These are phyloP conservation scores for Cryptococcus amylolentus DNA, from an alignment of 1,284 basidiomycete species.

Conservation along the genomic window DNA sequence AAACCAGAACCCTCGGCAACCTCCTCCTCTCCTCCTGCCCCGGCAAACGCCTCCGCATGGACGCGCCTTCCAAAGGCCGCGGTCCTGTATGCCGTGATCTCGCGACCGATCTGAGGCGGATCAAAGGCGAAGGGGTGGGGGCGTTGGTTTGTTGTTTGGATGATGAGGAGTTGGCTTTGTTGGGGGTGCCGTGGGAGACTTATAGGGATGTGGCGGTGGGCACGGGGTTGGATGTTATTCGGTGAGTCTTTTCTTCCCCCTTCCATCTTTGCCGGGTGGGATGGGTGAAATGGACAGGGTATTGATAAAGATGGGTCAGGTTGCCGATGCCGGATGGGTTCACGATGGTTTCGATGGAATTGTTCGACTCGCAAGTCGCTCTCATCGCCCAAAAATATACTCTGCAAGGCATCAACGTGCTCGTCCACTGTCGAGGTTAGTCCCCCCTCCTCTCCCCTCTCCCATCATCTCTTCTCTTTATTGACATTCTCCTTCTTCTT, in stretches of 20 bases:
- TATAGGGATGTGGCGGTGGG: conserved; percentile 64
- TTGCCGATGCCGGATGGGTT: conserved; percentile 90
- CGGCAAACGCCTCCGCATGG: conserved; percentile 90
- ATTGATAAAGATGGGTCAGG: conserved; percentile 50
- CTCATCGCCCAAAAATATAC: conserved; percentile 71
- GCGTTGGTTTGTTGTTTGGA: conserved; percentile 67
- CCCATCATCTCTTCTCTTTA: not conserved
- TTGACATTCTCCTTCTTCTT: not conserved
- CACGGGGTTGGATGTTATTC: conserved; percentile 71
- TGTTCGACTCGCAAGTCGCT: conserved; percentile 68
- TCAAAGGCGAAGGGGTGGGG: conserved; percentile 66
- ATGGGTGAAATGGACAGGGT: not conserved
- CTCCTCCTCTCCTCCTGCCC: conserved; percentile 87
- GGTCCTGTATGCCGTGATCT: conserved; percentile 82
- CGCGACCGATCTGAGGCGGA: conserved; percentile 68
- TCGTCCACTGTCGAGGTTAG: conserved; percentile 84
- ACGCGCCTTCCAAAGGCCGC: conserved; percentile 74
- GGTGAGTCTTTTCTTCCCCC: conserved; percentile 42
- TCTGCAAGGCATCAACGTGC: conserved; percentile 66
- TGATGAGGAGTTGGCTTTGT: conserved; percentile 74
- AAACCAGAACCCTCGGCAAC: conserved; percentile 63
- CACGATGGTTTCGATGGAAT: conserved; percentile 63
- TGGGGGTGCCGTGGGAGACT: conserved; percentile 77
- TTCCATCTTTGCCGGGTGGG: not conserved
- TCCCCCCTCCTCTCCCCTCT: conserved; percentile 1